phyloP scores from a whole-genome alignment of 768 basidiomycete species.

The Pluteus cervinus region DNA sequence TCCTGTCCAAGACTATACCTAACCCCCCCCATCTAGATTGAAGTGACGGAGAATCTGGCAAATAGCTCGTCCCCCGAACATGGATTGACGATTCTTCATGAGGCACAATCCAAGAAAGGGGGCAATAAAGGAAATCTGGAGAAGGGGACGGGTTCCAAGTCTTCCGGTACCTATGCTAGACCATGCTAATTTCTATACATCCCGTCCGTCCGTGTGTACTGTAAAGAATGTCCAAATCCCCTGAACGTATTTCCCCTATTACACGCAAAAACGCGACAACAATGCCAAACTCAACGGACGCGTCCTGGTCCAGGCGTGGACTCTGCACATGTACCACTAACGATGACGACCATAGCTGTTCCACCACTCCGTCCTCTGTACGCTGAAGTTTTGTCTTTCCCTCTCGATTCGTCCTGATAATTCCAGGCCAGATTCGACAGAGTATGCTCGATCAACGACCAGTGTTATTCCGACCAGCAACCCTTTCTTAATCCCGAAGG shows the following conservation, averaged over 20 bases:
- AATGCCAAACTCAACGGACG: conserved; percentile 22
- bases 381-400: no score
- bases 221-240: no score
- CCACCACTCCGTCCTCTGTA: no score
- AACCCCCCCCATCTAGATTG: conserved; percentile 33
- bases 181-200: conserved; percentile 39
- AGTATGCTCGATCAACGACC: conserved; percentile 22
- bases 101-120: conserved; percentile 26
- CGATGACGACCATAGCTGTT: conserved; percentile 6
- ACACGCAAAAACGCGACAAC: conserved; percentile 22
- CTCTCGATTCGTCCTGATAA: no score
- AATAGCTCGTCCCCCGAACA: conserved; percentile 42
- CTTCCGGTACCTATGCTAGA: conserved; percentile 64
- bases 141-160: conserved; percentile 35
- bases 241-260: no score
- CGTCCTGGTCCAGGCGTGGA: conserved; percentile 4
- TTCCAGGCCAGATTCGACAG: conserved; percentile 10
- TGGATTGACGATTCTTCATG: conserved; percentile 39
- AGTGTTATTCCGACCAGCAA: conserved; percentile 28
- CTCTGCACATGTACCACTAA: not conserved
- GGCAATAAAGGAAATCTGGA: conserved; percentile 39
- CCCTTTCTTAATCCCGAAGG: conserved; percentile 37
- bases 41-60: conserved; percentile 55
- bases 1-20: conserved; percentile 7
- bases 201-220: not conserved